These are phyloP conservation scores for Paramecium caudatum DNA, from an alignment of 73 alveolate genomes.

Conservation along the genomic window DNA sequence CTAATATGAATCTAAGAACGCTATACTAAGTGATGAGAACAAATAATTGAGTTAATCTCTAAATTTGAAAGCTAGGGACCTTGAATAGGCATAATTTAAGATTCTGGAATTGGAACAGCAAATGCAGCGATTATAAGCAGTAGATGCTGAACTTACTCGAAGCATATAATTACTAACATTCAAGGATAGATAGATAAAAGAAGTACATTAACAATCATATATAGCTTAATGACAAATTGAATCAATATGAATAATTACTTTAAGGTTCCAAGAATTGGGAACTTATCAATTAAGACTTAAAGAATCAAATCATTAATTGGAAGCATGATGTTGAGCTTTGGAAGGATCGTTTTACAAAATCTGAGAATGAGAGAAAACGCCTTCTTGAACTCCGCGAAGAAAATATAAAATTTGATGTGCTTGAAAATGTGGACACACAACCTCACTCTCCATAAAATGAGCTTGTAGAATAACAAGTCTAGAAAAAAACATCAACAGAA, in stretches of 20 bases:
- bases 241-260: background rate
- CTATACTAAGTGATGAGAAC: background rate
- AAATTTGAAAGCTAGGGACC: conserved; percentile 19
- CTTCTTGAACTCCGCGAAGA: conserved; percentile 26
- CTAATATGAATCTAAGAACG: conserved; percentile 27
- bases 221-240: conserved; percentile 1
- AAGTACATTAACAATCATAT: background rate
- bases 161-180: background rate
- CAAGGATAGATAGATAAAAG: conserved; percentile 32
- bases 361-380: conserved; percentile 55
- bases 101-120: conserved; percentile 50
- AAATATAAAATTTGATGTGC: background rate
- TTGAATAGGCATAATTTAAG: conserved; percentile 5
- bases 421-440: conserved; percentile 28
- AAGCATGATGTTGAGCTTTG: conserved; percentile 56
- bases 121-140: background rate
- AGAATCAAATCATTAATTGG: conserved; percentile 17
- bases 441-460: background rate
- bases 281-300: background rate
- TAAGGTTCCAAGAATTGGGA: background rate
- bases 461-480: background rate
- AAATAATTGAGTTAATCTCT: background rate
- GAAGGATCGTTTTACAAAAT: conserved; percentile 49
- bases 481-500: background rate
- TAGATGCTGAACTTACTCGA: background rate